Conservation (phyloP, 2,329 filamentous ascomycete genomes). For the Colletotrichum abscissum region DNA sequence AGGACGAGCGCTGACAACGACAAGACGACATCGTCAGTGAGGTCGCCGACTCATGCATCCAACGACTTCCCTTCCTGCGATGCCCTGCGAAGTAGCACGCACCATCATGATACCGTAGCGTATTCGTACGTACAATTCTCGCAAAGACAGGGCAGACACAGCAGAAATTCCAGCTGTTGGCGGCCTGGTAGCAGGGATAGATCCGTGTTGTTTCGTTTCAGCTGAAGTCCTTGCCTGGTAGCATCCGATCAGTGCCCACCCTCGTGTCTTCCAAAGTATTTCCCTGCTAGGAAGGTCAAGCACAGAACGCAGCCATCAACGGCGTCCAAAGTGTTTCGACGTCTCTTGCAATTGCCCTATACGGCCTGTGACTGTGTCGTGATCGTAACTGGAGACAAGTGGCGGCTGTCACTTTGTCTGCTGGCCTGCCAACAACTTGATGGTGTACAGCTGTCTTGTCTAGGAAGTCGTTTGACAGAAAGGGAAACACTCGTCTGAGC, state of each 20-base stretch:
- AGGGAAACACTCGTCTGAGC: slow-evolving; percentile 20
- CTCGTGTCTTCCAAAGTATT: slow-evolving; percentile 5
- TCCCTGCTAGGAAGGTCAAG: slow-evolving; percentile 14
- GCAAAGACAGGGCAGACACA: background rate
- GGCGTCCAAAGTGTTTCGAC: slow-evolving; percentile 22
- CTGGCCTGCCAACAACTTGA: slow-evolving; percentile 10
- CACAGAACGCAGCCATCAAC: background rate
- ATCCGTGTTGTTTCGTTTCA: slow-evolving; percentile 25
- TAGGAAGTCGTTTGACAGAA: slow-evolving; percentile 17
- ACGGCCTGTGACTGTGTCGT: background rate
- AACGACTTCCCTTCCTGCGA: background rate
- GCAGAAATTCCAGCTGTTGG: slow-evolving; percentile 1
- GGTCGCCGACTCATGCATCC: slow-evolving; percentile 5
- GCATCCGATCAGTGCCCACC: slow-evolving; percentile 21
- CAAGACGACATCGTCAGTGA: slow-evolving; percentile 2
- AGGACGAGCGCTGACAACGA: background rate
- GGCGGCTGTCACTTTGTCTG: slow-evolving; percentile 25
- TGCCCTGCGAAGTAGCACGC: background rate
- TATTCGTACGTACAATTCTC: background rate
- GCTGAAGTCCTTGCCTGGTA: slow-evolving; percentile 20
- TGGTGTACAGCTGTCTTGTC: slow-evolving; percentile 28
- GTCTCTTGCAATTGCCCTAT: slow-evolving; percentile 19
- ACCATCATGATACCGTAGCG: background rate
- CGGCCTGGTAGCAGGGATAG: background rate
- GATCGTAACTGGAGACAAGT: slow-evolving; percentile 6